Conservation (phyloP, 75 land plant species). For the Sequoiadendron giganteum region DNA sequence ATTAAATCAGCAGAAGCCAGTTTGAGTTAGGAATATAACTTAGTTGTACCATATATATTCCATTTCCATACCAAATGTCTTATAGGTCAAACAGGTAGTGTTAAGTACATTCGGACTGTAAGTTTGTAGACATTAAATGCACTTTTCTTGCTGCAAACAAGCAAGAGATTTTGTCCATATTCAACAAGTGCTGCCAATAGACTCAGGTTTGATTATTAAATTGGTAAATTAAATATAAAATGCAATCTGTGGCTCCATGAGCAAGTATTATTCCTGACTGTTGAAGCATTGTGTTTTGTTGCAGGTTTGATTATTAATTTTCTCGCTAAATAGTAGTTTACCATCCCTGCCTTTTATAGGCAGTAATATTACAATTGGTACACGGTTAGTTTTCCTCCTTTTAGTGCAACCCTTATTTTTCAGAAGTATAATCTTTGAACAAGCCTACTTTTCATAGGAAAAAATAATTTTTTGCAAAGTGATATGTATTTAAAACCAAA, state of each 20-base stretch:
- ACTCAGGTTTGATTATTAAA: not conserved
- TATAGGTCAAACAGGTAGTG: not conserved
- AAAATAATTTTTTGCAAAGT: not conserved
- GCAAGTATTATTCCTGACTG: not conserved
- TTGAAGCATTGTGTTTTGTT: not conserved
- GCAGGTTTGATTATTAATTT: not conserved
- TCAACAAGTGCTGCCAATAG: not conserved
- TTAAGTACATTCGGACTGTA: not conserved
- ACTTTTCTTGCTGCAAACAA: slow-evolving; percentile 1
- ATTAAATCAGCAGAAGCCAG: not conserved
- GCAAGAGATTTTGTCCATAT: slow-evolving; percentile 2
- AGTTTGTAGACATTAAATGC: not conserved
- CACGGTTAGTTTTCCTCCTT: not conserved
- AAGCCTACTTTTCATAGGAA: not conserved
- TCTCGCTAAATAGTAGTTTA: not conserved
- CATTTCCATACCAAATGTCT: too few relatives aligned
- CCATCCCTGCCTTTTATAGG: not conserved
- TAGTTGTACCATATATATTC: slow-evolving; percentile 1
- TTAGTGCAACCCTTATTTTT: not conserved
- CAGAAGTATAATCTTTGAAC: not conserved
- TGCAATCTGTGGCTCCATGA: not conserved
- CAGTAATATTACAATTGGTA: not conserved
- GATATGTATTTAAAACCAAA: not conserved
- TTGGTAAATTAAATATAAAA: not conserved
- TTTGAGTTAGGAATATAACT: not conserved